Percentiles rank a stretch among this genome's conserved stretches.
These are phyloP conservation scores for Tirmania nivea DNA, from an alignment of 495 filamentous ascomycete genomes.

Conservation along the genomic window DNA sequence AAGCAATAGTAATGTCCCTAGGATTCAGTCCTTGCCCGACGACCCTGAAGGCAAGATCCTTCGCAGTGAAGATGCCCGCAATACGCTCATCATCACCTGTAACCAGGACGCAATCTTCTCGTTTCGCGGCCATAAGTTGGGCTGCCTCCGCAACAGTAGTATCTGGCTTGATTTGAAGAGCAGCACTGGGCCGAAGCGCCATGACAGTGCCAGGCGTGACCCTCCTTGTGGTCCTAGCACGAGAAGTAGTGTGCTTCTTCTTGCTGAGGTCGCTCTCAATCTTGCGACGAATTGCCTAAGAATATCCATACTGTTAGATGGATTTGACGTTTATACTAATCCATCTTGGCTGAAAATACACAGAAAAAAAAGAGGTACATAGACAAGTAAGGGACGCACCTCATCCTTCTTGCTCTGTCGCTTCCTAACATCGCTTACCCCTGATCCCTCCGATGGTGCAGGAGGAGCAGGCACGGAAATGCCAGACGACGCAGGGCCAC, in stretches of 20 bases:
- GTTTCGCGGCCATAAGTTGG: slow-evolving; percentile 96
- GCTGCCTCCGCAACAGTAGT: slow-evolving; percentile 92
- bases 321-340: not conserved
- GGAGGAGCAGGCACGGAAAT: slow-evolving; percentile 14
- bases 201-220: slow-evolving; percentile 90
- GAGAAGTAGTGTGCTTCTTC: slow-evolving; percentile 59
- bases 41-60: slow-evolving; percentile 93
- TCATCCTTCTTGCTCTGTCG: slow-evolving; percentile 97
- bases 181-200: slow-evolving; percentile 79
- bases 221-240: slow-evolving; percentile 68
- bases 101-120: slow-evolving; percentile 96
- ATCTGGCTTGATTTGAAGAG: slow-evolving; percentile 89
- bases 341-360: not conserved
- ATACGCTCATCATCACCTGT: slow-evolving; percentile 97
- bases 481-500: not conserved
- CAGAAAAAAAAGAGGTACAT: not conserved
- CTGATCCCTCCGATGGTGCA: slow-evolving; percentile 33
- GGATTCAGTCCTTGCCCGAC: slow-evolving; percentile 87
- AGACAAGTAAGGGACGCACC: slow-evolving; percentile 34
- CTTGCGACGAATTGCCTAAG: slow-evolving; percentile 82
- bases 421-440: slow-evolving; percentile 66
- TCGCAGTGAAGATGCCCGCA: slow-evolving; percentile 95
- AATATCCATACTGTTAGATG: too few relatives aligned
- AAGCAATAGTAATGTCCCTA: slow-evolving; percentile 69
- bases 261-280: slow-evolving; percentile 95